Evolutionary conservation across 2,329 filamentous ascomycete species (phyloP).

Genomic region (Acarospora socialis): DNA sequence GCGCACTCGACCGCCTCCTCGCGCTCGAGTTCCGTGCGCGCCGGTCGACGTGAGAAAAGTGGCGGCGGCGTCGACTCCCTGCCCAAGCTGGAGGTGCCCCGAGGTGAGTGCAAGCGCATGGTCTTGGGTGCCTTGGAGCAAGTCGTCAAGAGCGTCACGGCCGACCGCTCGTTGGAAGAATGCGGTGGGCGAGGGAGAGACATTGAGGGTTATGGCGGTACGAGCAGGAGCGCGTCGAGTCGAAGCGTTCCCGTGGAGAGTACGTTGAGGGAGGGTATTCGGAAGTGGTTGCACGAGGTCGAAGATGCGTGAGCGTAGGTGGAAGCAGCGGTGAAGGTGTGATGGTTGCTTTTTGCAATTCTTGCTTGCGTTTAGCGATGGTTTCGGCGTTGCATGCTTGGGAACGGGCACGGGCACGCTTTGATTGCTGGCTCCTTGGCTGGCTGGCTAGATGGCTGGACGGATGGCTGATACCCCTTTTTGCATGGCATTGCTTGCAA

Average conservation of each 20-base stretch:
- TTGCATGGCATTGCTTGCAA: no score
- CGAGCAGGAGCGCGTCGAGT: conserved; percentile 20
- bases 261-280: conserved; percentile 41
- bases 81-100: conserved; percentile 33
- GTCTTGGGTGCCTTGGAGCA: conserved; percentile 43
- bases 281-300: conserved; percentile 39
- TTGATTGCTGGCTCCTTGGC: no score
- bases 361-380: no score
- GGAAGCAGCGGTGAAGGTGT: no score
- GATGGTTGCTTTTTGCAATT: no score
- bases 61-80: conserved; percentile 20
- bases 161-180: conserved; percentile 27
- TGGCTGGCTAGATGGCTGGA: no score
- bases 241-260: conserved; percentile 29
- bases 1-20: conserved; percentile 28
- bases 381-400: no score
- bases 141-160: conserved; percentile 40
- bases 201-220: conserved; percentile 16
- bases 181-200: conserved; percentile 17
- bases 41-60: conserved; percentile 10
- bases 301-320: no score
- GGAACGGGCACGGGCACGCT: no score
- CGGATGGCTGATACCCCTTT: no score
- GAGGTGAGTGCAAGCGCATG: conserved; percentile 38
- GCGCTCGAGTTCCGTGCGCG: conserved; percentile 7